A percentile compares a stretch with the other conserved stretches of the same genome.
phyloP scores from a whole-genome alignment of 208 protist species.

The Trichomonas vaginalis region DNA sequence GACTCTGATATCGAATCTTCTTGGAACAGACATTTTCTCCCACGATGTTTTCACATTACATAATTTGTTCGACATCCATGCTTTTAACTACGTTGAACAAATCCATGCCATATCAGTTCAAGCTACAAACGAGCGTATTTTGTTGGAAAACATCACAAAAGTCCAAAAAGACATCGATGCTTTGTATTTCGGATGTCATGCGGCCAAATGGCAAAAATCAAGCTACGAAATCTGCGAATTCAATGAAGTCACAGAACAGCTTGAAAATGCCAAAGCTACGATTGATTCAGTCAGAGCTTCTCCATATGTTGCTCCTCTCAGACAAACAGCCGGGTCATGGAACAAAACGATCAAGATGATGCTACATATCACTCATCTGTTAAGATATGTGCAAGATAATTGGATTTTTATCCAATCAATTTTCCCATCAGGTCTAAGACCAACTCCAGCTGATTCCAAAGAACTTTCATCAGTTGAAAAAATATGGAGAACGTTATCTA shows the following conservation, averaged over 20 bases:
- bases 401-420: background rate
- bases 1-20: background rate
- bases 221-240: background rate
- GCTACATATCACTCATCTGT: conserved; percentile 15
- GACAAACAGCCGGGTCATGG: conserved; percentile 37
- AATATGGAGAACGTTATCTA: conserved; percentile 35
- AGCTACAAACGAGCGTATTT: background rate
- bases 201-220: background rate
- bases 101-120: background rate
- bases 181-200: background rate
- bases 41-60: background rate
- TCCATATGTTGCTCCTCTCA: background rate
- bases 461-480: conserved; percentile 32
- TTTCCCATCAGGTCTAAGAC: background rate
- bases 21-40: background rate
- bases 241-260: background rate
- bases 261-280: background rate
- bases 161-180: background rate
- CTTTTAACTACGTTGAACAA: background rate
- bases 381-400: background rate
- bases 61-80: background rate
- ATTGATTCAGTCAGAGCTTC: background rate
- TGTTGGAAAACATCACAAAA: background rate
- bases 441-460: background rate
- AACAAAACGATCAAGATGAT: conserved; percentile 31